Base-by-base conservation (phyloP, 768 basidiomycete species). In the Russula foetens region DNA sequence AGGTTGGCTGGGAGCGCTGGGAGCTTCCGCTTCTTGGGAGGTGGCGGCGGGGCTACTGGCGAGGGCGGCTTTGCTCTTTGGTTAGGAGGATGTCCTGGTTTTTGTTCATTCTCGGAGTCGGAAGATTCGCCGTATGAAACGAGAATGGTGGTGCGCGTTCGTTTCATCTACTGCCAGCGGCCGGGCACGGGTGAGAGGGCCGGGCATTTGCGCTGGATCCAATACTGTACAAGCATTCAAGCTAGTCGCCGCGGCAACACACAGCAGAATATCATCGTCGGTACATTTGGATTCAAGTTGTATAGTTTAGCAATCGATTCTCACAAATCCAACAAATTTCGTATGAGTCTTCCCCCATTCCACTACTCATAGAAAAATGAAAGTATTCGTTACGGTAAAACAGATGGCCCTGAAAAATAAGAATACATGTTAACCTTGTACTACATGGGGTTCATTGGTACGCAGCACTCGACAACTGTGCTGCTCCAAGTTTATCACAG, bases 1-100 rank as follows among this genome's bases (percentile, higher is more conserved):
- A 91, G 69, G 38, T 77, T 76, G 19, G 78, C 65, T 0, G 85
- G 75, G 26, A 90, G 75, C 19, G 76, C 58, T 0, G 89, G 89
- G 2, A 90, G 75, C 70, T 82, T 90, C 68, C 85, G 63, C 38
- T 61, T 66, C 49, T 64, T 88, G 4, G 51, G 24, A 12, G 19
- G 51, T 64, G 38, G 60, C 63, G 51, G 11, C 0, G 48, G 19
- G 11, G 19, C 7, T 41, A 26, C 26, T 41, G 38, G 24, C 14
- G 52, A 23, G 19, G 19, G 15, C 11, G 41, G 28, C 9, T 28
- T 21, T 43, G 39, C n/a, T 3, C 19, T 52, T 45, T 52, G 33
- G 14, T n/a, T 21, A 2, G 47, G 15, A 7, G 4, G 21, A 1
- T n/a, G n/a, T n/a, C 15, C 7, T 14, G 23, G 26, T 28, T 43